Base-by-base conservation (phyloP, 768 basidiomycete species). In the Tricholoma saponaceum region DNA sequence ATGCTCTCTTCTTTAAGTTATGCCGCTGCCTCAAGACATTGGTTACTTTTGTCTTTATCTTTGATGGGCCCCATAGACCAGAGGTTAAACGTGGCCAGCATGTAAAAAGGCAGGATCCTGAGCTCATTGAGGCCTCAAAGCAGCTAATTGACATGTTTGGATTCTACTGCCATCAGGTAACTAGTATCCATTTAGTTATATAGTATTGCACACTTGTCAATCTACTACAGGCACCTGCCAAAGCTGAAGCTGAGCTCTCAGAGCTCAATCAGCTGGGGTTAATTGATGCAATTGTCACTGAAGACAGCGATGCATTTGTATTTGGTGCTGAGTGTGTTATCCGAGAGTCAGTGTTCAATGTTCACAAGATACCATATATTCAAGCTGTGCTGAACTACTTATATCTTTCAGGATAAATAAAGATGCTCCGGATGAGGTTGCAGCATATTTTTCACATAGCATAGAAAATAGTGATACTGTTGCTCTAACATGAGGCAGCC, bases 241-340 rank as follows among this genome's bases (percentile, higher is more conserved):
- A 82, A 66, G 82, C 82, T 1, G 82, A 82, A 52, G 80, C 81
- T 1, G 80, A 81, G 54, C 69, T 83, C 4, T 79, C 80, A 3
- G 63, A 70, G 14, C 70, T 82, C 60, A 77, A 74, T 35, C 57
- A 63, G 0, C 60, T 66, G 50, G 74, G 74, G 14, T 60, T 70
- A 23, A 73, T 83, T 37, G 81, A 83, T 65, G 75, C 74, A 4
- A 71, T 82, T 4, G 54, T 81, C 10, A 75, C 80, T 0, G 78
- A 80, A 35, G 81, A 83, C 62, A 74, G 72, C 1, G 81, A 83
- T 60, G 68, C 70, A 0, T 64, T 82, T 30, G 64, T 82, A 1
- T 82, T 82, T 56, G 79, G 81, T 0, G 79, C 76, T 0, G 62
- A 62, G 0, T 69, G 64, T 18, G 66, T 79, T 1, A 67, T 80